Evolutionary conservation across 192 early-diverging fungal genomes (phyloP).

Genomic region (Coemansia nantahalensis): DNA sequence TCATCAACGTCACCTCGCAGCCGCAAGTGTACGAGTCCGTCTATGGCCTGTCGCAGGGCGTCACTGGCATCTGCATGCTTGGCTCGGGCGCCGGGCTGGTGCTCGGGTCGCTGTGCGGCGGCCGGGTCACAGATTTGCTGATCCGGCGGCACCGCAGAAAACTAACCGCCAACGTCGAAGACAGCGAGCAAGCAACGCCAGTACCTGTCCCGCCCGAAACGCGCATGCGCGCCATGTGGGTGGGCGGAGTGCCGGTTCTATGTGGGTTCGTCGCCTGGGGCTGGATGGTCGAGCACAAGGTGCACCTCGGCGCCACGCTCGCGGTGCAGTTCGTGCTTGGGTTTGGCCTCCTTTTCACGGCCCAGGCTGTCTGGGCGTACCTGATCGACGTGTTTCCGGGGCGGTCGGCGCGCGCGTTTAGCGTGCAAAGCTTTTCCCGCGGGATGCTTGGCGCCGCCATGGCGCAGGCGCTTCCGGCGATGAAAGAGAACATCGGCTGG

Average conservation of each 20-base stretch:
- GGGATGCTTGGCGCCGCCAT: slow-evolving; percentile 36
- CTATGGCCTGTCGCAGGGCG: slow-evolving; percentile 45
- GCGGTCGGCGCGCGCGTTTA: slow-evolving; percentile 36
- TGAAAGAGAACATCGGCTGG: slow-evolving; percentile 45
- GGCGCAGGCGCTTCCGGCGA: slow-evolving; percentile 42
- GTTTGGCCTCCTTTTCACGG: slow-evolving; percentile 37
- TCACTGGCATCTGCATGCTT: slow-evolving; percentile 51
- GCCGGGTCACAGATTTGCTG: slow-evolving; percentile 37
- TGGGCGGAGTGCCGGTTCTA: slow-evolving; percentile 30
- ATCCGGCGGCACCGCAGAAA: slow-evolving; percentile 3
- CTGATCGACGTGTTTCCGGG: slow-evolving; percentile 51
- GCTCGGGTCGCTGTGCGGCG: slow-evolving; percentile 41
- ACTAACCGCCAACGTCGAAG: background rate
- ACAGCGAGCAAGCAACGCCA: background rate
- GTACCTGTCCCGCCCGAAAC: slow-evolving; percentile 20
- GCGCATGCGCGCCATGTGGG: slow-evolving; percentile 38
- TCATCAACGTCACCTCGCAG: slow-evolving; percentile 46
- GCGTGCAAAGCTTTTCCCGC: slow-evolving; percentile 51
- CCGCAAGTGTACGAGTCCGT: slow-evolving; percentile 41
- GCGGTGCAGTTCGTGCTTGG: slow-evolving; percentile 42
- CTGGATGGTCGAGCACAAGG: slow-evolving; percentile 34
- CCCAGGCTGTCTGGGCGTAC: slow-evolving; percentile 39
- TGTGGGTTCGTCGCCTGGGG: slow-evolving; percentile 21
- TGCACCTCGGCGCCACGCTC: slow-evolving; percentile 32
- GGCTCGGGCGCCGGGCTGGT: slow-evolving; percentile 50